Conservation (phyloP, 2,329 filamentous ascomycete species). For the Zopfia rhizophila region DNA sequence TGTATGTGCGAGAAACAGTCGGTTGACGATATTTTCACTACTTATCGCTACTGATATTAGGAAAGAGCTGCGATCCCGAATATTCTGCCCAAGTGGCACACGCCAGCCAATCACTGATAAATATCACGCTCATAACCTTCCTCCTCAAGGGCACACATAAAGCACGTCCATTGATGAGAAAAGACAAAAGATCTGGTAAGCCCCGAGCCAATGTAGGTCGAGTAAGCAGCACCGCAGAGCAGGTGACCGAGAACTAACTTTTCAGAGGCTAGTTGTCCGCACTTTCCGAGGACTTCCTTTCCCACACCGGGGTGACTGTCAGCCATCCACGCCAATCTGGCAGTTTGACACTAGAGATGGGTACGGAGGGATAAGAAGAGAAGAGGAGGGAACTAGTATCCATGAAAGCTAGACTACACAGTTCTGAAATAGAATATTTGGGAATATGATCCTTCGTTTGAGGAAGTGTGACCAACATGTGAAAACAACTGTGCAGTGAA, state of each 20-base stretch:
- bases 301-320: constrained; percentile 36
- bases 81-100: no score
- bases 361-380: constrained; percentile 8
- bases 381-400: constrained; percentile 14
- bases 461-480: no score
- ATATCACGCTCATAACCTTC: no score
- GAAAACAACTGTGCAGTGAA: constrained; percentile 3
- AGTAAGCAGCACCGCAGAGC: constrained; percentile 9
- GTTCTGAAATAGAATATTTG: constrained; percentile 1
- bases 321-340: background rate
- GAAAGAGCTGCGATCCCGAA: no score
- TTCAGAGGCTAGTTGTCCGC: constrained; percentile 1
- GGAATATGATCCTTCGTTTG: no score
- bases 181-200: constrained; percentile 40
- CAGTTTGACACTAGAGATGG: background rate
- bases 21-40: no score
- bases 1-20: no score
- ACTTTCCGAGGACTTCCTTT: constrained; percentile 21
- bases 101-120: no score
- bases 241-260: background rate
- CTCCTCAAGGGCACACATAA: constrained; percentile 44
- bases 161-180: constrained; percentile 49
- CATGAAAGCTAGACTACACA: constrained; percentile 25
- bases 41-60: no score
- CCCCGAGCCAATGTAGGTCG: constrained; percentile 28